Evolutionary conservation across 192 early-diverging fungal species (phyloP).

Genomic region (Fimicolochytrium jonesii): DNA sequence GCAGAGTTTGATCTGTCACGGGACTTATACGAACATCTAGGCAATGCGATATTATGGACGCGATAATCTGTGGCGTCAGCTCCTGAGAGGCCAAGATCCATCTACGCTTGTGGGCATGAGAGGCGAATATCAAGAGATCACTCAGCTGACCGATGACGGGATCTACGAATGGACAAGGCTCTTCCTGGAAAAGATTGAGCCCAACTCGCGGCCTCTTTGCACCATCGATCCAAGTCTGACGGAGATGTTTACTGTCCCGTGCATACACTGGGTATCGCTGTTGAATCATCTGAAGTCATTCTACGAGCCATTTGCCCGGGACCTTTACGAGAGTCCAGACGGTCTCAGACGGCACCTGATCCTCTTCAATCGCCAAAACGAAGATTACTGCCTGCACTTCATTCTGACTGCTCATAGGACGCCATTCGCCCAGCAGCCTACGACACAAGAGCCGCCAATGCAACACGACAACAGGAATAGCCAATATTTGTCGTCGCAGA

Average conservation of each 20-base stretch:
- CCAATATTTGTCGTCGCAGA: too few species aligned
- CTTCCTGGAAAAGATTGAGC: constrained; percentile 50
- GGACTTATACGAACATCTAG: constrained; percentile 9
- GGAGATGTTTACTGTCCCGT: constrained; percentile 30
- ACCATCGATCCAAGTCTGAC: constrained; percentile 34
- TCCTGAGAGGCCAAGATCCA: constrained; percentile 27
- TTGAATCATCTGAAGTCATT: constrained; percentile 29
- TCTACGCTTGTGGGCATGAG: not conserved
- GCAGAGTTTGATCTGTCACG: too few species aligned
- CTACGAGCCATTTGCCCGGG: constrained; percentile 4
- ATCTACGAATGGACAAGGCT: constrained; percentile 46
- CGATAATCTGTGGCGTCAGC: constrained; percentile 46
- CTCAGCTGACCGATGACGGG: constrained; percentile 21
- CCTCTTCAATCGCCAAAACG: constrained; percentile 43
- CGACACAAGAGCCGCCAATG: too few species aligned
- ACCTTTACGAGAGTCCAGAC: constrained; percentile 16
- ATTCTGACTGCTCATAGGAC: constrained; percentile 18
- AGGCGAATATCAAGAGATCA: not conserved
- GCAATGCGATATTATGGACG: constrained; percentile 45
- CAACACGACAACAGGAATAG: too few species aligned
- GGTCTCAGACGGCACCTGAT: constrained; percentile 37
- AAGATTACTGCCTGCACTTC: constrained; percentile 47
- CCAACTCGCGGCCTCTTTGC: constrained; percentile 34
- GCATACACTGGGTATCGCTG: constrained; percentile 34
- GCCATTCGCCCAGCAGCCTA: too few species aligned